Base-by-base conservation (phyloP, 805 yeast genomes). In the Wickerhamiella occidentalis region DNA sequence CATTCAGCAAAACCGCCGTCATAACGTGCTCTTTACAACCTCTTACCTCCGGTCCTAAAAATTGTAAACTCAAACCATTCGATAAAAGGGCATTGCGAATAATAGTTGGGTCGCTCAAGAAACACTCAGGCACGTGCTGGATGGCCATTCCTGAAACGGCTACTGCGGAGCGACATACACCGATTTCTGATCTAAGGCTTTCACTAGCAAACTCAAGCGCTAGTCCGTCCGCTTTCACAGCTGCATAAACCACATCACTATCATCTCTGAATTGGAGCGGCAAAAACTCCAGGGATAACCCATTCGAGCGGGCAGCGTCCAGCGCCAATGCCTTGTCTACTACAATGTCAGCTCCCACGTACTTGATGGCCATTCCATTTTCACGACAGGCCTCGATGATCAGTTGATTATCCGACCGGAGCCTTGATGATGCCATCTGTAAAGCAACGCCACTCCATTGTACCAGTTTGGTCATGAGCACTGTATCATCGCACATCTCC, bases 271-370 rank as follows among this genome's bases (percentile, higher is more conserved):
- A 23, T 2, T 3, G 13, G 17, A 8, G 30, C 9, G 40, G 40
- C 8, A 45, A 23, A 11, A 33, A 19, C 17, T 23, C 12, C 17
- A 45, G 33, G 13, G 23, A 21, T 1, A 36, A 21, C 4, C 47
- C 47, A 17, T 45, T 35, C n/a, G 22, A 15, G 15, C 28, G 8
- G 3, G 23, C 47, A 3, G 41, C 47, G 12, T 36, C 46, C 41
- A 37, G n/a, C 15, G 26, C 41, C 8, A 37, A 4, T 3, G 5
- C 3, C 13, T 19, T 22, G 12, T 37, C 41, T 6, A 19, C 17
- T 3, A 11, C 6, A 6, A 37, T 11, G 17, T 21, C 26, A 11
- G 23, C 3, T 4, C 26, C 26, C 5, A 22, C 26, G 7, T 5
- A 19, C 11, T 19, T 21, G 11, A 37, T 5, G 12, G 41, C 41